Evolutionary conservation across 2,329 filamentous ascomycete species (phyloP), one percentile per base, ranked within the genome.

Genomic region (Penicillium sp.): DNA sequence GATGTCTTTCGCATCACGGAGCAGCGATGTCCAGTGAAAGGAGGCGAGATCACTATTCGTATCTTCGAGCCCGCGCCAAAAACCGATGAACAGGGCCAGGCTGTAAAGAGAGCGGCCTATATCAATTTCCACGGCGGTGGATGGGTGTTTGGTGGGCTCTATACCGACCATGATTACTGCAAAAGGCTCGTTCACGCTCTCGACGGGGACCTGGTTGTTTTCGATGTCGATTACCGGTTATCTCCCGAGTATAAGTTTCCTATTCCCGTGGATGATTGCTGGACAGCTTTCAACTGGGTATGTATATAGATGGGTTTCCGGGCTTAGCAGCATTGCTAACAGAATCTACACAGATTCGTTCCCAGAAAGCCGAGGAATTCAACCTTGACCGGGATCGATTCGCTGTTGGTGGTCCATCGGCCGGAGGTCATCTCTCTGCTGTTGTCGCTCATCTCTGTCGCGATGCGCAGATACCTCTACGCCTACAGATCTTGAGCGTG

Each of bases 161-260:
- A 50, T 4, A 57, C 55, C 1, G 70, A 73, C 37, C 63, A 69
- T 50, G 67, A 71, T 31, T 67, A 69, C 46, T 73, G 70, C 49
- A 72, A 73, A 51, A 59, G 61, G 16, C 45, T 74, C 10, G 66
- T 69, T 20, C 55, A 69, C 48, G 59, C 54, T 6, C 60, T 68
- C 24, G 63, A 69, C 13, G 62, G 68, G n/a, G 61, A 66, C 13
- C 50, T 68, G 34, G 70, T 74, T 13, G 69, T 59, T 1, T 70
- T 74, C 51, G 71, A 74, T 50, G 67, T 74, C 20, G 70, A 73
- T 47, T 74, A 74, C 46, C 64, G 69, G 24, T 58, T 72, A 29
- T 65, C 69, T 1, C 69, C 69, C 6, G 69, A 73, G 50, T 44
- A 68, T 50, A 62, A 52, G 16, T 71, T 64, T 49, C 69, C 70